phyloP scores from a whole-genome alignment of 208 protist genomes.

The Porcisia deanei region DNA sequence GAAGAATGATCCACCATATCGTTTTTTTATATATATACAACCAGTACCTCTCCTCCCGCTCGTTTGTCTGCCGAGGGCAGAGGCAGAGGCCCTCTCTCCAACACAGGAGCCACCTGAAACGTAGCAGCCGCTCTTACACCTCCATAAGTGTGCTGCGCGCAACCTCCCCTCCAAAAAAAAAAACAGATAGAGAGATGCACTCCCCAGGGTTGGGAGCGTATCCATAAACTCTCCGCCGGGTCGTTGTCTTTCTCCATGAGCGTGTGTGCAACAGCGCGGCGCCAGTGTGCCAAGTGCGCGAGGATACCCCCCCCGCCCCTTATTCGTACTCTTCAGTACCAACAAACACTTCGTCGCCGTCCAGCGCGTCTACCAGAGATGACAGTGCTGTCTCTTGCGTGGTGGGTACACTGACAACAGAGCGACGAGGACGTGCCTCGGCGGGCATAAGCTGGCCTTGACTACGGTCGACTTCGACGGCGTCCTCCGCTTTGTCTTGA shows the following conservation, averaged over 20 bases:
- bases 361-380: conserved; percentile 40
- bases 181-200: not conserved
- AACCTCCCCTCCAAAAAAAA: too few relatives aligned
- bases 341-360: conserved; percentile 75
- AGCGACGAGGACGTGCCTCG: conserved; percentile 11
- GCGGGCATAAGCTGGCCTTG: conserved; percentile 8
- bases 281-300: not conserved
- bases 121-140: not conserved
- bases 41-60: too few relatives aligned
- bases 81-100: not conserved
- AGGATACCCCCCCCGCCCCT: not conserved
- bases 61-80: not conserved
- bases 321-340: conserved; percentile 85
- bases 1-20: not conserved
- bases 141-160: not conserved
- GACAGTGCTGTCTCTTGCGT: conserved; percentile 56
- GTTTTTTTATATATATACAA: not conserved
- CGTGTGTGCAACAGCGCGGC: not conserved
- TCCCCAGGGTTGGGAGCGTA: not conserved
- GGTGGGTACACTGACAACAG: conserved; percentile 51
- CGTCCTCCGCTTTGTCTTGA: conserved; percentile 20
- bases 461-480: conserved; percentile 16
- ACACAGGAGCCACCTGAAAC: not conserved
- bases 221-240: not conserved
- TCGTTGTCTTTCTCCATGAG: not conserved